Conservation (phyloP, 179 eudicot genomes). For the Silene vulgaris region DNA sequence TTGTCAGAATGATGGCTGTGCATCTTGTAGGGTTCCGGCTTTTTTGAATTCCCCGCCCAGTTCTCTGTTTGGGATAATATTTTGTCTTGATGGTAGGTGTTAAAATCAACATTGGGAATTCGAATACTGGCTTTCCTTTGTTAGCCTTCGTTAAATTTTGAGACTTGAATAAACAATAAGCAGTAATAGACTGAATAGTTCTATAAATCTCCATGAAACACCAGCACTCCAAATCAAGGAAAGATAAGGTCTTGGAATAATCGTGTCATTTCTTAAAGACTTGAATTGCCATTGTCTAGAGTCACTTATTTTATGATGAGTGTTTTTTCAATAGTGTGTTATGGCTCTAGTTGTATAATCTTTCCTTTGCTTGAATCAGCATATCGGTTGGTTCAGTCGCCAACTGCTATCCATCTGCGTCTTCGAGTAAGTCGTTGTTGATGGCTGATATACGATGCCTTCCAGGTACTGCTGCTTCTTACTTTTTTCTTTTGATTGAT, state of each 20-base stretch:
- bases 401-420: conserved; percentile 65
- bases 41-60: background rate
- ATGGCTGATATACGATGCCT: conserved; percentile 97
- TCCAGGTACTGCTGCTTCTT: conserved; percentile 54
- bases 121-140: no score
- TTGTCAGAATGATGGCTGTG: no score
- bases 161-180: background rate
- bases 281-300: background rate
- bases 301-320: background rate
- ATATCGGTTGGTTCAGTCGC: conserved; percentile 70
- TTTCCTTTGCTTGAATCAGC: conserved; percentile 41
- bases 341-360: background rate
- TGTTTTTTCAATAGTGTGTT: background rate
- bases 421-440: conserved; percentile 51
- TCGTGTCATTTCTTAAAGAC: background rate
- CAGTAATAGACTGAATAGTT: background rate
- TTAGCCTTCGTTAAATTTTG: background rate
- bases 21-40: no score
- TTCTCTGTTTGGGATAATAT: background rate
- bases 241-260: background rate
- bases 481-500: background rate
- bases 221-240: background rate
- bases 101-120: background rate
- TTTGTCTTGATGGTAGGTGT: background rate
- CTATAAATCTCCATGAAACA: background rate